A percentile compares a stretch with the other conserved stretches of the same genome.
These are phyloP conservation scores for Teunomyces aglyptinius DNA, from an alignment of 805 yeast species.

Conservation along the genomic window DNA sequence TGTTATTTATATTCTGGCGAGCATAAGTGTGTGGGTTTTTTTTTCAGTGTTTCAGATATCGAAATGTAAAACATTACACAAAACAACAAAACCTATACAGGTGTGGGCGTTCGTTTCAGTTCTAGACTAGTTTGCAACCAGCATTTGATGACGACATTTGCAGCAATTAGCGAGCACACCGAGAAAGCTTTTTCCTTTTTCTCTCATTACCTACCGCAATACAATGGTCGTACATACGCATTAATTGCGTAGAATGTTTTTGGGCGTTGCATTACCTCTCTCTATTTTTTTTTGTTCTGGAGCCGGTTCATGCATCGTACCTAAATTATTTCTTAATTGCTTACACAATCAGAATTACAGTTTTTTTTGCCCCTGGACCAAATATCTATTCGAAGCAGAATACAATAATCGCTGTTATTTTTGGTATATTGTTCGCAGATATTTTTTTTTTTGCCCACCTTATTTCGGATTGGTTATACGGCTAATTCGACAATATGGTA, in stretches of 20 bases:
- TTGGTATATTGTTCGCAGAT: too few species aligned
- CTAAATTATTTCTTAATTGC: background rate
- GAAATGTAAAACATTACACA: constrained; percentile 17
- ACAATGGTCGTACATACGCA: too few species aligned
- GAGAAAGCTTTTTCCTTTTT: too few species aligned
- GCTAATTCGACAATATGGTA: too few species aligned
- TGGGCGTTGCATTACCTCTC: background rate
- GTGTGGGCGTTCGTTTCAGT: background rate
- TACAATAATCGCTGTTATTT: background rate
- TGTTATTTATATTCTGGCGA: constrained; percentile 6
- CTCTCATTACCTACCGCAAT: too few species aligned
- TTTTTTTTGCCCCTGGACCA: background rate
- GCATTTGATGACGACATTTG: background rate
- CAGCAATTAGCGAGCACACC: background rate
- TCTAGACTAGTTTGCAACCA: constrained; percentile 6
- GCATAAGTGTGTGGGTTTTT: constrained; percentile 8
- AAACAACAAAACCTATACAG: constrained; percentile 3
- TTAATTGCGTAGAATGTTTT: background rate
- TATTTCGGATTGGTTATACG: too few species aligned
- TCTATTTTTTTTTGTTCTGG: background rate
- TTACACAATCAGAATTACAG: background rate
- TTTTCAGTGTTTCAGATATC: constrained; percentile 11
- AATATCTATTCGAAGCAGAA: constrained; percentile 1
- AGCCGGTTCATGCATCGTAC: background rate
- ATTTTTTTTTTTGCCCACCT: too few species aligned